Conservation (phyloP, 2,329 filamentous ascomycete species). For the Colletotrichum musicola region DNA sequence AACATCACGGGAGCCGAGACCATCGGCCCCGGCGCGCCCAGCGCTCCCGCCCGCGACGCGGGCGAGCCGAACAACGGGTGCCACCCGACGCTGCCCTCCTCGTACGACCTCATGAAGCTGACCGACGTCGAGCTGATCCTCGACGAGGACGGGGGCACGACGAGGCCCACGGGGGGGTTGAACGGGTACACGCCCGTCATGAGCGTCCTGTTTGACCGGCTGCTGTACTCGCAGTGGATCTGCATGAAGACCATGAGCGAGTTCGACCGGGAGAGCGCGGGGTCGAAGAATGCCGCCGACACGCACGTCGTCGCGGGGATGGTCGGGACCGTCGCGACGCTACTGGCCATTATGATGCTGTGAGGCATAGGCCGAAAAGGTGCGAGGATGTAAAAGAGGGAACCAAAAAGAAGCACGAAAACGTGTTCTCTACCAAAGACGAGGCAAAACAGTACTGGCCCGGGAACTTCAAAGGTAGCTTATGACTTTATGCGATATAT, state of each 20-base stretch:
- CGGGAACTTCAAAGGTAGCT: neutral
- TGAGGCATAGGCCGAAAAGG: neutral
- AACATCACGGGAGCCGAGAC: conserved; percentile 34
- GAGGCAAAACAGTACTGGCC: conserved; percentile 36
- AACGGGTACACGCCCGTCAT: conserved; percentile 38
- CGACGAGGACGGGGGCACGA: conserved; percentile 18
- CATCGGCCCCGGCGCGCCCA: conserved; percentile 34
- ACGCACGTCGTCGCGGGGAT: conserved; percentile 6
- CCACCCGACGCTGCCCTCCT: conserved; percentile 28
- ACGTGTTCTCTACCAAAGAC: neutral
- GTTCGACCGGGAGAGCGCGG: conserved; percentile 23
- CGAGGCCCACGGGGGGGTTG: conserved; percentile 24
- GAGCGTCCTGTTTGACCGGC: conserved; percentile 35
- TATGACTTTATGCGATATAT: conserved; percentile 35
- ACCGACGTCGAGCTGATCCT: conserved; percentile 35
- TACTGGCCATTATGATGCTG: conserved; percentile 25
- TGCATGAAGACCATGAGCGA: conserved; percentile 39
- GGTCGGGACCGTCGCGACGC: conserved; percentile 3
- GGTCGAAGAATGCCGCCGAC: neutral
- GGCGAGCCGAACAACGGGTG: conserved; percentile 12
- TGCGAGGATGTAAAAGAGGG: too few species aligned
- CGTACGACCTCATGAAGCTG: conserved; percentile 33
- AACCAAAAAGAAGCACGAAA: too few species aligned
- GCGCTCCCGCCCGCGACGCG: neutral
- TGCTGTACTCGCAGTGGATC: conserved; percentile 38